These are phyloP conservation scores for Cystobasidium ongulense DNA, from an alignment of 768 basidiomycete species.

Conservation along the genomic window DNA sequence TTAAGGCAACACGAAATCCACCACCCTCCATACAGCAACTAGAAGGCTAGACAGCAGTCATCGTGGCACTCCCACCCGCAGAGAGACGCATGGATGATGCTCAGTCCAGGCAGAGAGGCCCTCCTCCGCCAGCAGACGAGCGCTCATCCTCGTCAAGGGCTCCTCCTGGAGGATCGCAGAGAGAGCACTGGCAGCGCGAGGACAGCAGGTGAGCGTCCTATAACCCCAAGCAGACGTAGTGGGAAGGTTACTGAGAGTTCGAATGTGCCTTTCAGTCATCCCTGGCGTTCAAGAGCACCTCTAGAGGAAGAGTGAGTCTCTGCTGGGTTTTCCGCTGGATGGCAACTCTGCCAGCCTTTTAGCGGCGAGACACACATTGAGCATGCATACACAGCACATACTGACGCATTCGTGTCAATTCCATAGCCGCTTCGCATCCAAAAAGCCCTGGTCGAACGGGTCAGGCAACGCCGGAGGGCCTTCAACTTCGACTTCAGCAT, in stretches of 20 bases:
- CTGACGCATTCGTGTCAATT: neutral
- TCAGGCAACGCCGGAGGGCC: too few species aligned
- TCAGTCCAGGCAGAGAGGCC: constrained; percentile 2
- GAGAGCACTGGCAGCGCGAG: neutral
- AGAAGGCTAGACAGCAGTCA: neutral
- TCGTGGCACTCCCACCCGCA: neutral
- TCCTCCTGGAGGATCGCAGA: neutral
- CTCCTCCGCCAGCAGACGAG: neutral
- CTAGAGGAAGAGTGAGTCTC: constrained; percentile 6
- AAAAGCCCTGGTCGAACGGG: neutral
- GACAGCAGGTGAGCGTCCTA: neutral
- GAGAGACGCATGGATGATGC: constrained; percentile 19
- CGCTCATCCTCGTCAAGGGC: neutral
- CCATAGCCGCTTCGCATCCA: neutral
- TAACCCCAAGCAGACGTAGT: neutral
- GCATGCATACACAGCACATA: neutral
- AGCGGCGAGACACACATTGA: neutral
- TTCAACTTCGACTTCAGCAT: neutral
- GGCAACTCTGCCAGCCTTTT: neutral
- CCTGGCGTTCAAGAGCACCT: neutral
- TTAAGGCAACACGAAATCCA: neutral
- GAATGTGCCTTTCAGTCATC: neutral
- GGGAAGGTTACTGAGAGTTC: too few species aligned
- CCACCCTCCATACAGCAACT: too few species aligned
- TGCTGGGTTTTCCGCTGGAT: neutral